Evolutionary conservation across 371 early-diverging fungal species (phyloP).

Genomic region (Apophysomyces ossiformis): DNA sequence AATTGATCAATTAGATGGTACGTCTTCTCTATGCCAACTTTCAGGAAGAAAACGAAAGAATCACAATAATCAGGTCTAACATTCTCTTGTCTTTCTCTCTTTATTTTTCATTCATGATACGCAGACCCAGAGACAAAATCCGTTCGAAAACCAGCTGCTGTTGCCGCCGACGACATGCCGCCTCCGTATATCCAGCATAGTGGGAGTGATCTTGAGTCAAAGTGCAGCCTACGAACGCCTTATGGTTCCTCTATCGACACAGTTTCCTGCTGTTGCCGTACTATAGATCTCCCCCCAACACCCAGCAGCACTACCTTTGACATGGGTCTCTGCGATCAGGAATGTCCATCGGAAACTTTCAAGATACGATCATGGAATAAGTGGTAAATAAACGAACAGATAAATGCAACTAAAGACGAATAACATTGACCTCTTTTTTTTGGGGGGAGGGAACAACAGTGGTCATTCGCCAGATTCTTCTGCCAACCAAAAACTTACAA

Average conservation of each 20-base stretch:
- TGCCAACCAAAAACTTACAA: not conserved
- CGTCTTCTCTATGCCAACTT: not conserved
- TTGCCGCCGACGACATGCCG: not conserved
- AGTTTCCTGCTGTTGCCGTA: conserved; percentile 26
- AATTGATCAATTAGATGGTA: conserved; percentile 21
- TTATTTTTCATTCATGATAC: no score
- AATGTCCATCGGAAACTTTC: not conserved
- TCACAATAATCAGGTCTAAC: no score
- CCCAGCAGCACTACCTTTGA: conserved; percentile 38
- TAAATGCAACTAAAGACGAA: not conserved
- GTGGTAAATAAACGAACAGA: not conserved
- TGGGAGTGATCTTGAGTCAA: conserved; percentile 6
- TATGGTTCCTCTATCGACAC: conserved; percentile 41
- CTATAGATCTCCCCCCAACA: conserved; percentile 30
- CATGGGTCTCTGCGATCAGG: conserved; percentile 13
- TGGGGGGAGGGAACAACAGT: not conserved
- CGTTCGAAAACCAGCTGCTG: not conserved
- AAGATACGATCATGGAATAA: conserved; percentile 11
- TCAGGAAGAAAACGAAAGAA: no score
- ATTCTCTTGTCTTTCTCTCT: no score
- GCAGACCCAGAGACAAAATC: conserved; percentile 1
- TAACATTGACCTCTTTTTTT: not conserved
- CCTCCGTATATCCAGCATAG: conserved; percentile 2
- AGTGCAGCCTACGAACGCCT: conserved; percentile 26
- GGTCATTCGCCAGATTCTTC: conserved; percentile 3